A percentile compares a stretch with the other conserved stretches of the same genome.
These are phyloP conservation scores for Murraya koenigii DNA, from an alignment of 345 rosid species.

Conservation along the genomic window DNA sequence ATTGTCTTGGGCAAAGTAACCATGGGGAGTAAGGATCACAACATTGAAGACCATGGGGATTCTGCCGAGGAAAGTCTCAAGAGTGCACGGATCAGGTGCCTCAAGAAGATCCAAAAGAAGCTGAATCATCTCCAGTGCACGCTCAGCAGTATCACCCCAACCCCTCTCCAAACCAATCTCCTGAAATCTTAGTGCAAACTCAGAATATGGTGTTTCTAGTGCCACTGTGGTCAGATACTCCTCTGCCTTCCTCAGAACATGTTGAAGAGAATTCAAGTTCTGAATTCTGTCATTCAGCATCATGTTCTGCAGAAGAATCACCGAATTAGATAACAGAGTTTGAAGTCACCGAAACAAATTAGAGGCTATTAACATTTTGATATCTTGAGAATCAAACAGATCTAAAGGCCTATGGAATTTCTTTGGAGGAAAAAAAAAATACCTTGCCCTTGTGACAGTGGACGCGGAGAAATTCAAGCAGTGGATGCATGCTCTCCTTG, in stretches of 20 bases:
- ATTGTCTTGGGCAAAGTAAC: slow-evolving; percentile 93
- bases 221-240: slow-evolving; percentile 55
- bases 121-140: slow-evolving; percentile 82
- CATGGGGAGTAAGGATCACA: slow-evolving; percentile 92
- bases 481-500: slow-evolving; percentile 89
- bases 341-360: neutral
- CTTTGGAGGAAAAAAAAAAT: neutral
- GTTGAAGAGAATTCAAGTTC: slow-evolving; percentile 60
- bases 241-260: slow-evolving; percentile 86
- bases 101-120: slow-evolving; percentile 93
- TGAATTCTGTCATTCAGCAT: slow-evolving; percentile 77
- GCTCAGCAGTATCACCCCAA: slow-evolving; percentile 86
- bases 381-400: neutral
- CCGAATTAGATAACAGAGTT: neutral
- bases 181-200: slow-evolving; percentile 76
- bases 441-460: slow-evolving; percentile 89
- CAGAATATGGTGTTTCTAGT: slow-evolving; percentile 51
- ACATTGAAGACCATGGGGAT: slow-evolving; percentile 94
- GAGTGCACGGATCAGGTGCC: slow-evolving; percentile 97
- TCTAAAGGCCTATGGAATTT: neutral
- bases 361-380: too few relatives aligned
- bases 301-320: slow-evolving; percentile 53
- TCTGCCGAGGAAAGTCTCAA: slow-evolving; percentile 81
- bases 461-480: slow-evolving; percentile 81
- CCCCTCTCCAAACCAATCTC: slow-evolving; percentile 93